Conservation (phyloP, 192 early-diverging fungal species). For the Dissophora globulifera region DNA sequence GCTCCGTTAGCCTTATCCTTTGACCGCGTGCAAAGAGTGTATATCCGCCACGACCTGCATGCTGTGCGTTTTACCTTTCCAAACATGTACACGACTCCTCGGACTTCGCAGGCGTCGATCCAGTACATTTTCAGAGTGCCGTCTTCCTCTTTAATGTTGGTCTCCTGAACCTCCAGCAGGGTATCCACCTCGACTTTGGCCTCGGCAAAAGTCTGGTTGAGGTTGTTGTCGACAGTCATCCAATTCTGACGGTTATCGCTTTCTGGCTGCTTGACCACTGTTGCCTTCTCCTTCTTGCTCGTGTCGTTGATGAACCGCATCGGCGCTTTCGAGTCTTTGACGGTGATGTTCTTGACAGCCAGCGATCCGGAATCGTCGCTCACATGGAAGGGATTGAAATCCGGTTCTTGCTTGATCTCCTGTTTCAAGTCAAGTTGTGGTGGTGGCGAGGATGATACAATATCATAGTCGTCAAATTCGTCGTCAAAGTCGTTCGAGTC, state of each 20-base stretch:
- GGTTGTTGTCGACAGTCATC: constrained; percentile 28
- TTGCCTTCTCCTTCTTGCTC: constrained; percentile 30
- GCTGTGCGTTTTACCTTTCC: constrained; percentile 75
- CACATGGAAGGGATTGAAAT: constrained; percentile 29
- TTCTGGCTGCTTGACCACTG: constrained; percentile 32
- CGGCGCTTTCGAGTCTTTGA: constrained; percentile 13
- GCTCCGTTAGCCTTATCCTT: too few species aligned
- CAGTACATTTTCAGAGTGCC: constrained; percentile 83
- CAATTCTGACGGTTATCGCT: constrained; percentile 22
- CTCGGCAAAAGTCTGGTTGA: constrained; percentile 14
- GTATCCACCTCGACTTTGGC: constrained; percentile 5
- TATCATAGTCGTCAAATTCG: constrained; percentile 16
- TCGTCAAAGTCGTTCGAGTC: constrained; percentile 13
- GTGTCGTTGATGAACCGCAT: constrained; percentile 15
- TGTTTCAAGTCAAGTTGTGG: constrained; percentile 15
- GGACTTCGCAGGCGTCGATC: constrained; percentile 90
- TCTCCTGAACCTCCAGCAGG: constrained; percentile 16
- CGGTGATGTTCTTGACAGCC: constrained; percentile 8
- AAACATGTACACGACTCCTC: constrained; percentile 88
- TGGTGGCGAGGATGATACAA: constrained; percentile 7
- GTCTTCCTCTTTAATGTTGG: constrained; percentile 52
- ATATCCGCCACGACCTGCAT: background rate
- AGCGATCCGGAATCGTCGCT: constrained; percentile 12
- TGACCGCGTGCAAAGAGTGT: too few species aligned
- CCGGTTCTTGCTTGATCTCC: constrained; percentile 33